These are phyloP conservation scores for Umbilicaria muhlenbergii DNA, from an alignment of 495 filamentous ascomycete species.

Conservation along the genomic window DNA sequence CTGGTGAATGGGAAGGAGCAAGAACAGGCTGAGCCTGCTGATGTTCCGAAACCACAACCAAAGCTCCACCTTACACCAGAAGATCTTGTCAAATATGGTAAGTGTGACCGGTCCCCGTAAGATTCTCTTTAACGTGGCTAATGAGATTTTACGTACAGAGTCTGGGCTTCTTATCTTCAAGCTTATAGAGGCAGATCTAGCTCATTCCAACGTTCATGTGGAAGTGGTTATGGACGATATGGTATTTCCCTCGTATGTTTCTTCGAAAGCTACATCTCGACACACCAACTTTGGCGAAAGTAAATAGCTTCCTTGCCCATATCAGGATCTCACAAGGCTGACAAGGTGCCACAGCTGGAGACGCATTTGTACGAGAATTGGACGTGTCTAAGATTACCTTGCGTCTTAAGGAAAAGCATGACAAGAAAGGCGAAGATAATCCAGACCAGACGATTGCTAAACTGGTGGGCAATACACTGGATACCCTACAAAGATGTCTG, in stretches of 20 bases:
- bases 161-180: conserved; percentile 91
- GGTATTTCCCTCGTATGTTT: conserved; percentile 77
- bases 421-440: conserved; percentile 55
- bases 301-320: conserved; percentile 17
- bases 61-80: conserved; percentile 66
- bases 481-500: conserved; percentile 73
- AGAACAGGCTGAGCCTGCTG: conserved; percentile 25
- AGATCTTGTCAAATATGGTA: conserved; percentile 65
- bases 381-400: conserved; percentile 90
- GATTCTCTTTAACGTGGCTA: background rate
- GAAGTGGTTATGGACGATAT: conserved; percentile 93
- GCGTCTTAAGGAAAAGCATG: conserved; percentile 57
- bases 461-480: conserved; percentile 67
- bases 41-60: conserved; percentile 38
- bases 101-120: conserved; percentile 7
- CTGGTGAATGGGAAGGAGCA: conserved; percentile 37
- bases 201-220: conserved; percentile 58
- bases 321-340: conserved; percentile 4
- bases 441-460: conserved; percentile 65
- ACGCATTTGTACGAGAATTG: conserved; percentile 90
- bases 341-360: conserved; percentile 40
- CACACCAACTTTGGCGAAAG: conserved; percentile 64
- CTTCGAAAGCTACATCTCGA: conserved; percentile 50
- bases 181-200: conserved; percentile 72
- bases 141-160: conserved; percentile 28